These are phyloP conservation scores for Aspergillus steynii DNA, from an alignment of 495 filamentous ascomycete species.

Conservation along the genomic window DNA sequence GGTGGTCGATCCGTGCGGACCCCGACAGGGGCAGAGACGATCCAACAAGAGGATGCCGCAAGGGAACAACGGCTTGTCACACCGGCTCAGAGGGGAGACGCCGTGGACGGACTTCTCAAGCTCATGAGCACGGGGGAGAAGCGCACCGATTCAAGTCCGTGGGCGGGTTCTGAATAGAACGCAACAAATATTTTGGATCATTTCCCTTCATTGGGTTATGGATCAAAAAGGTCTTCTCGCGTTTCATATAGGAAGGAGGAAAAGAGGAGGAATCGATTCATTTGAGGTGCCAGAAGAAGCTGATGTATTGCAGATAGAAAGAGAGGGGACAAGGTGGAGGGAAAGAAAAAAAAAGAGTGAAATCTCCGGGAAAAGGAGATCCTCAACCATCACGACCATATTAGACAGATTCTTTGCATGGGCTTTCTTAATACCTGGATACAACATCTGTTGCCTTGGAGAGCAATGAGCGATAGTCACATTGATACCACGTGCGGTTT, in stretches of 20 bases:
- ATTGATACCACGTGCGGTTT: neutral
- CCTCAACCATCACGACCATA: neutral
- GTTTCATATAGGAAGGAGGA: neutral
- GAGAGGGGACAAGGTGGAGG: neutral
- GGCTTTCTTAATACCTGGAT: neutral
- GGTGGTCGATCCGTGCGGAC: constrained; percentile 7
- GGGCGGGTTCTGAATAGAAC: constrained; percentile 15
- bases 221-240: too few relatives aligned
- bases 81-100: constrained; percentile 41
- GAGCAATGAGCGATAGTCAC: neutral
- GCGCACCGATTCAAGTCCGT: constrained; percentile 20
- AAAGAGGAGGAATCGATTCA: neutral
- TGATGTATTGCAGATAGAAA: neutral
- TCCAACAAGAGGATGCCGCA: constrained; percentile 13
- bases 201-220: too few relatives aligned
- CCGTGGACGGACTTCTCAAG: constrained; percentile 44
- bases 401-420: neutral
- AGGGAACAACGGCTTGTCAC: constrained; percentile 7
- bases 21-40: constrained; percentile 10
- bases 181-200: too few relatives aligned
- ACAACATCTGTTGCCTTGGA: neutral
- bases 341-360: neutral
- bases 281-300: too few relatives aligned
- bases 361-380: neutral
- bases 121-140: constrained; percentile 39